Base-by-base conservation (phyloP, 192 early-diverging fungal genomes). In the Gigaspora rosea region DNA sequence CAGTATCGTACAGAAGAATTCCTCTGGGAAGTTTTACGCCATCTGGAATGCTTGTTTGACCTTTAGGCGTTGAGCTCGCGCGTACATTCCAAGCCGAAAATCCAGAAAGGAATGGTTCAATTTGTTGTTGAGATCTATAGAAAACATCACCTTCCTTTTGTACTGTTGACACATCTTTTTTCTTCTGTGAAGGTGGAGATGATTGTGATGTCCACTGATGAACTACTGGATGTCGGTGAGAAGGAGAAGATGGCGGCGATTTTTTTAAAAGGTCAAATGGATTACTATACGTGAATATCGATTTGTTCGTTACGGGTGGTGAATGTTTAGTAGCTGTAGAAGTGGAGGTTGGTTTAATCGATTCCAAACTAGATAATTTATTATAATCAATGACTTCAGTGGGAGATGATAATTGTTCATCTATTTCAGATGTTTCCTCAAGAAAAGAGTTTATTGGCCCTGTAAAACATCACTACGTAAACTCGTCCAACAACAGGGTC, bases 261-360 rank as follows among this genome's bases (percentile, higher is more conserved):
- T 75, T 80, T 50, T 82, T 77, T 36, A 86, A 82, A 33, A 83
- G 75, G 41, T 83, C 72, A 73, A 86, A 86, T 6, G 85, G 85
- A 51, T 86, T 86, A 35, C 77, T 79, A 64, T 86, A 86, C 15
- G 85, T 86, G 76, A 86, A 86, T 15, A 79, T 50, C 18, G 78
- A 57, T 48, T 81, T 83, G 16, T 74, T 79, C 13, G 78, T 68
- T 33, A 72, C 62, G 13, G 76, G 68, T n/a, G 76, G 71, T 11
- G 80, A 75, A 13, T 64, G 78, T 9, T 81, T 79, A 64, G 71
- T 80, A 27, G 82, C 58, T 33, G 80, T 13, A 13, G 82, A 73
- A 33, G 61, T 32, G 51, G 62, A 71, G 46, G 74, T 50, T 15
- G 76, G 75, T 11, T 63, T 54, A 52, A 73, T 77, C 8, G 61